A percentile compares a stretch with the other conserved stretches of the same genome.
phyloP scores from a whole-genome alignment of 257 asterid species.

The Craterostigma plantagineum region DNA sequence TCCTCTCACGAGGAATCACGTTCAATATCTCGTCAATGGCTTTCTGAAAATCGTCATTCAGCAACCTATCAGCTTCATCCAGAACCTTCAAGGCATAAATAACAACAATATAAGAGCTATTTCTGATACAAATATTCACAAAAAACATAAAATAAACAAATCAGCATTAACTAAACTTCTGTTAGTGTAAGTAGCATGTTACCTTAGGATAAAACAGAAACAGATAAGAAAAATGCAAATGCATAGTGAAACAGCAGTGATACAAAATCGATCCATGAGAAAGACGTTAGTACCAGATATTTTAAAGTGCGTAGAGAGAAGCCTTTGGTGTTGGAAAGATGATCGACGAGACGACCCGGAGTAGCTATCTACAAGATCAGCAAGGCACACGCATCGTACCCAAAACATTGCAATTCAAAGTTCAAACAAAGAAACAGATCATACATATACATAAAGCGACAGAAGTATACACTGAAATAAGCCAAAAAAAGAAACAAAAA shows the following conservation, averaged over 20 bases:
- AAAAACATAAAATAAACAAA: too few species aligned
- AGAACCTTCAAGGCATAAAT: conserved; percentile 22
- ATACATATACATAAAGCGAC: background rate
- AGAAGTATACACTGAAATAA: background rate
- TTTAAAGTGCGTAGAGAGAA: conserved; percentile 58
- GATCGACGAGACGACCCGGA: conserved; percentile 91
- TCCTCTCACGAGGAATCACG: conserved; percentile 75
- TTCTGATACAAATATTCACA: too few species aligned
- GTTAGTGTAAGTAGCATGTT: too few species aligned
- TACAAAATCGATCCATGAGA: conserved; percentile 6
- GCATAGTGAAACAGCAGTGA: too few species aligned
- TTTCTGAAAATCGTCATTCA: conserved; percentile 83
- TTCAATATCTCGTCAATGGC: conserved; percentile 50
- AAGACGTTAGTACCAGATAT: conserved; percentile 46
- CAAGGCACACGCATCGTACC: too few species aligned
- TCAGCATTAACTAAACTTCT: too few species aligned
- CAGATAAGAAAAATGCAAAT: background rate
- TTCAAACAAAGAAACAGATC: background rate
- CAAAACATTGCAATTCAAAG: background rate
- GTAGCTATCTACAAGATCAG: conserved; percentile 64
- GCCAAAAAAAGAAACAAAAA: too few species aligned
- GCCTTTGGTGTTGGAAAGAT: conserved; percentile 80
- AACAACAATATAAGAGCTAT: too few species aligned
- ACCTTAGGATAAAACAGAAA: too few species aligned
- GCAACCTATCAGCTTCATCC: conserved; percentile 88